These are phyloP conservation scores for Pichia kudriavzevii DNA, from an alignment of 1,139 yeast species.

Conservation along the genomic window DNA sequence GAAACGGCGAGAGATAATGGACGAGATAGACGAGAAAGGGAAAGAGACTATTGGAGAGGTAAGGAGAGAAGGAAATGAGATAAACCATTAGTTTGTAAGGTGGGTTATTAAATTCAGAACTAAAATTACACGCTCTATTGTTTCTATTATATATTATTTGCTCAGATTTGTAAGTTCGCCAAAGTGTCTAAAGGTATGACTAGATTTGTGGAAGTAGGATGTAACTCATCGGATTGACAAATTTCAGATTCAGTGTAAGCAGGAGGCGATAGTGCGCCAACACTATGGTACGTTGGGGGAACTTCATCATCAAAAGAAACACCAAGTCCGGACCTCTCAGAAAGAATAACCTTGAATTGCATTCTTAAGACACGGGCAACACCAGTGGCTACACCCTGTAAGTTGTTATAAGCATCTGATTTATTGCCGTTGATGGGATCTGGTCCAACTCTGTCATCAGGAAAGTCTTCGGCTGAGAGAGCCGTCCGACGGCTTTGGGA, in stretches of 20 bases:
- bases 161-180: too few relatives aligned
- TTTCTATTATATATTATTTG: too few relatives aligned
- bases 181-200: constrained; percentile 21
- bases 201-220: constrained; percentile 12
- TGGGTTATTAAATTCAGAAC: too few relatives aligned
- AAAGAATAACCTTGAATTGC: constrained; percentile 77
- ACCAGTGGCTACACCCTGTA: constrained; percentile 79
- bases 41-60: too few relatives aligned
- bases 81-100: too few relatives aligned
- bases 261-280: constrained; percentile 79
- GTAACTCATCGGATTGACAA: constrained; percentile 8
- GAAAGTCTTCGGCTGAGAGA: constrained; percentile 12
- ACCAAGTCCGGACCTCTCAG: constrained; percentile 92
- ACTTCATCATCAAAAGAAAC: constrained; percentile 99
- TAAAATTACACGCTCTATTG: too few relatives aligned
- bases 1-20: too few relatives aligned
- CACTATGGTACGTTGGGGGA: constrained; percentile 91
- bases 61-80: too few relatives aligned
- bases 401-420: constrained; percentile 24
- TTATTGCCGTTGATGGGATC: constrained; percentile 25
- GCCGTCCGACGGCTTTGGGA: too few relatives aligned
- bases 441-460: constrained; percentile 27
- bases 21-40: too few relatives aligned
- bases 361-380: constrained; percentile 89
- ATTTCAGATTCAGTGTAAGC: constrained; percentile 39